Conservation (phyloP, 108 stramenopile species). For the Cyclotella cryptica region DNA sequence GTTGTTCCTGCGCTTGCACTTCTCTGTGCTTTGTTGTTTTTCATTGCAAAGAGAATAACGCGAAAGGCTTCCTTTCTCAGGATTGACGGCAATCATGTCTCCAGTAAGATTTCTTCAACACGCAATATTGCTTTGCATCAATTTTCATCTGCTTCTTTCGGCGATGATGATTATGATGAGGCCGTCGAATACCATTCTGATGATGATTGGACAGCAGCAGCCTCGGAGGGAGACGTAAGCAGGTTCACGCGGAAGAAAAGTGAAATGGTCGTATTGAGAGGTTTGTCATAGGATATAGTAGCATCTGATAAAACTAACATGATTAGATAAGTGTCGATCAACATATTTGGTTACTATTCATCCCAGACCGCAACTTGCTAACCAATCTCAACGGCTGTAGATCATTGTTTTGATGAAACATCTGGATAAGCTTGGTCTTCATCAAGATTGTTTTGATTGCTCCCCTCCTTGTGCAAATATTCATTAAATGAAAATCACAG, state of each 20-base stretch:
- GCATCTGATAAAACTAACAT: not conserved
- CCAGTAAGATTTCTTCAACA: not conserved
- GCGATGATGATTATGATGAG: not conserved
- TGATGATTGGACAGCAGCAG: constrained; percentile 55
- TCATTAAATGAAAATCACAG: too few species aligned
- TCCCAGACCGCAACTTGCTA: too few species aligned
- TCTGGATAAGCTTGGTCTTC: too few species aligned
- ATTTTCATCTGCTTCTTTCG: constrained; percentile 1
- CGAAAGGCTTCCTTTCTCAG: constrained; percentile 19
- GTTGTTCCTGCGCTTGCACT: constrained; percentile 1
- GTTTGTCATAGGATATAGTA: not conserved
- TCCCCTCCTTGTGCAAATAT: too few species aligned
- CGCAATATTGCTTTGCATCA: constrained; percentile 1
- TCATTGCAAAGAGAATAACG: constrained; percentile 11
- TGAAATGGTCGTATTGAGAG: constrained; percentile 25
- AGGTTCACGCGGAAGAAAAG: constrained; percentile 9
- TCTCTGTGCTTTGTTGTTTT: constrained; percentile 9
- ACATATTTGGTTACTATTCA: too few species aligned
- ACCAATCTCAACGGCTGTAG: too few species aligned
- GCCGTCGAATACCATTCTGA: constrained; percentile 15
- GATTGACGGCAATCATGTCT: not conserved
- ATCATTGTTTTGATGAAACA: too few species aligned
- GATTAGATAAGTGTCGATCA: not conserved
- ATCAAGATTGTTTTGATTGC: too few species aligned
- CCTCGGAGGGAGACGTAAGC: constrained; percentile 20